A percentile compares a stretch with the other conserved stretches of the same genome.
Conservation (phyloP, 306 rosid genomes). For the Purshia tridentata region DNA sequence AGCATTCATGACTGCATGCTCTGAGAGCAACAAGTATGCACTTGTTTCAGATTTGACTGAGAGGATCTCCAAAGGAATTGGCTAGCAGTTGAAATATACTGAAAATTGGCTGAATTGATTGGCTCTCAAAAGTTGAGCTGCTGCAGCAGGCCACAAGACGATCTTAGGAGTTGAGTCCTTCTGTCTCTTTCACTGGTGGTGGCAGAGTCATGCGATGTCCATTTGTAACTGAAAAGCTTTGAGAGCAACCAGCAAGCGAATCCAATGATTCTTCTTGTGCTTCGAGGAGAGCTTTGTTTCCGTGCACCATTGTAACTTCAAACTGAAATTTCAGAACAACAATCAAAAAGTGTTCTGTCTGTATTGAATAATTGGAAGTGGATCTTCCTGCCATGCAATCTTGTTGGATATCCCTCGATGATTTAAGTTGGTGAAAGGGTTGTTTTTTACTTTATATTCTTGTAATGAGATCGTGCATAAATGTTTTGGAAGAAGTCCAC, state of each 20-base stretch:
- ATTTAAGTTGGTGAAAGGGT: neutral
- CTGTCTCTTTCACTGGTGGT: neutral
- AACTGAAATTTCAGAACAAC: neutral
- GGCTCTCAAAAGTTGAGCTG: neutral
- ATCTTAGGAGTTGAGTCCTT: neutral
- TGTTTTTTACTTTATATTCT: neutral
- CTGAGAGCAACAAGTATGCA: conserved; percentile 75
- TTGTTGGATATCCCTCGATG: neutral
- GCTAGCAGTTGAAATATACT: conserved; percentile 13
- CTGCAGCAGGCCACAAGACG: neutral
- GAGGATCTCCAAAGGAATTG: conserved; percentile 53
- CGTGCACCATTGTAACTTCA: neutral
- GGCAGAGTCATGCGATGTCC: neutral
- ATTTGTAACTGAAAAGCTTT: neutral
- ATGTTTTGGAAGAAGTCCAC: neutral
- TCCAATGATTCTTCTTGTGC: neutral
- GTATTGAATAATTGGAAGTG: neutral
- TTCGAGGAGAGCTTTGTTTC: neutral
- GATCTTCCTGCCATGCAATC: neutral
- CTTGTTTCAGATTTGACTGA: conserved; percentile 71
- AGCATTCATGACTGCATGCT: conserved; percentile 76
- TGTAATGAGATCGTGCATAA: neutral
- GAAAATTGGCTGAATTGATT: neutral
- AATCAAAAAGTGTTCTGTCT: neutral
- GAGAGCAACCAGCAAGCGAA: neutral